phyloP scores from a whole-genome alignment of 257 asterid species.

The Solanum pinnatisectum region DNA sequence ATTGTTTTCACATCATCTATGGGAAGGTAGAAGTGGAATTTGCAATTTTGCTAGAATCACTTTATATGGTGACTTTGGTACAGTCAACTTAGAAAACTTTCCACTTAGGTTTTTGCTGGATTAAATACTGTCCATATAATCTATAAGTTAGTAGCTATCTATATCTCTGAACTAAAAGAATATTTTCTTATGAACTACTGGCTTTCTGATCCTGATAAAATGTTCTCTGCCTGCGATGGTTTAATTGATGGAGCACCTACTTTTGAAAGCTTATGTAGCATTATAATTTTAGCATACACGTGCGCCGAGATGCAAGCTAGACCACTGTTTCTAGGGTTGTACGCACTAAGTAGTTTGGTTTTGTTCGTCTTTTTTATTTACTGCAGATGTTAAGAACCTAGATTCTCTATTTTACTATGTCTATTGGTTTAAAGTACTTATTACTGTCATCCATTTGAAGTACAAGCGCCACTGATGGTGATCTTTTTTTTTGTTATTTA shows the following conservation, averaged over 20 bases:
- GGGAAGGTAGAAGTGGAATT: background rate
- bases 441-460: slow-evolving; percentile 18
- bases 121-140: background rate
- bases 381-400: background rate
- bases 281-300: background rate
- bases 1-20: background rate
- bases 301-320: background rate
- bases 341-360: background rate
- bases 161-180: background rate
- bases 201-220: background rate
- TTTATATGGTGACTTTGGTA: background rate
- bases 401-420: background rate
- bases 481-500: slow-evolving; percentile 24
- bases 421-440: slow-evolving; percentile 6
- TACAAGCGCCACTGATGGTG: slow-evolving; percentile 11
- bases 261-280: background rate
- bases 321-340: background rate
- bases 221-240: background rate
- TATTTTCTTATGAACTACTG: background rate
- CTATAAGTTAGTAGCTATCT: background rate
- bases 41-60: background rate
- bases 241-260: background rate
- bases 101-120: background rate
- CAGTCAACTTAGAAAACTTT: background rate
- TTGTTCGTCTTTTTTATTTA: background rate